Percentiles rank a stretch among this genome's conserved stretches.
Conservation (phyloP, 2,329 filamentous ascomycete species). For the Apiospora saccharicola region DNA sequence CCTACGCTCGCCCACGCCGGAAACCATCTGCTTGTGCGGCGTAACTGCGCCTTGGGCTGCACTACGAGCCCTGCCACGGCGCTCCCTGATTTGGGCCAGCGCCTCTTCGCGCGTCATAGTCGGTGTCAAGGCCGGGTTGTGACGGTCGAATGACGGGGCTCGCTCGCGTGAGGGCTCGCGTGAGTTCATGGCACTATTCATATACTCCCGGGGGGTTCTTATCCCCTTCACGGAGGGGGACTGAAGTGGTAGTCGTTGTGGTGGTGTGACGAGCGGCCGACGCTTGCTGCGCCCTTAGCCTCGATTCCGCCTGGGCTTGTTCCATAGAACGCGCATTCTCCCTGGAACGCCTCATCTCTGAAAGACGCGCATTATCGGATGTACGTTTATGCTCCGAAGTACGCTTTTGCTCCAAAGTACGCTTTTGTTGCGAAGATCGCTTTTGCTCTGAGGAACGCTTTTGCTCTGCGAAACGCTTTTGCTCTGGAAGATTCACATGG, state of each 20-base stretch:
- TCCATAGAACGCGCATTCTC: conserved; percentile 1
- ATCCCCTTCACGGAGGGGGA: conserved; percentile 59
- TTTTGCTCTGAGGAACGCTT: neutral
- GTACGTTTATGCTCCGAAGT: neutral
- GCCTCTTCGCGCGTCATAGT: conserved; percentile 78
- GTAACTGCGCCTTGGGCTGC: conserved; percentile 69
- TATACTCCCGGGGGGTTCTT: conserved; percentile 52
- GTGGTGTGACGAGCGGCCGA: conserved; percentile 48
- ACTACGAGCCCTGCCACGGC: conserved; percentile 74
- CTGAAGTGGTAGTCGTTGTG: conserved; percentile 58
- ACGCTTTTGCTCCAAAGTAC: neutral
- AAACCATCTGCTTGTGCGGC: conserved; percentile 65
- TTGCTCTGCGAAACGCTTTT: neutral
- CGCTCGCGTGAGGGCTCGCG: conserved; percentile 43
- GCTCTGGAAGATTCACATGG: neutral
- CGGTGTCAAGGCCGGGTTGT: conserved; percentile 66
- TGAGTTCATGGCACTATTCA: conserved; percentile 55
- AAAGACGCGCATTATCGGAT: conserved; percentile 36
- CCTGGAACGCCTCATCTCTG: conserved; percentile 18
- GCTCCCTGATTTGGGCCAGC: conserved; percentile 76
- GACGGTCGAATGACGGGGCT: conserved; percentile 58
- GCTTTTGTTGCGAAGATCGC: neutral
- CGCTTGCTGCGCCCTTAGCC: neutral
- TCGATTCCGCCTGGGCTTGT: conserved; percentile 8
- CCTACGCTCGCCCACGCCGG: conserved; percentile 53